phyloP scores from a whole-genome alignment of 306 rosid species.

The Quercus bicolor region DNA sequence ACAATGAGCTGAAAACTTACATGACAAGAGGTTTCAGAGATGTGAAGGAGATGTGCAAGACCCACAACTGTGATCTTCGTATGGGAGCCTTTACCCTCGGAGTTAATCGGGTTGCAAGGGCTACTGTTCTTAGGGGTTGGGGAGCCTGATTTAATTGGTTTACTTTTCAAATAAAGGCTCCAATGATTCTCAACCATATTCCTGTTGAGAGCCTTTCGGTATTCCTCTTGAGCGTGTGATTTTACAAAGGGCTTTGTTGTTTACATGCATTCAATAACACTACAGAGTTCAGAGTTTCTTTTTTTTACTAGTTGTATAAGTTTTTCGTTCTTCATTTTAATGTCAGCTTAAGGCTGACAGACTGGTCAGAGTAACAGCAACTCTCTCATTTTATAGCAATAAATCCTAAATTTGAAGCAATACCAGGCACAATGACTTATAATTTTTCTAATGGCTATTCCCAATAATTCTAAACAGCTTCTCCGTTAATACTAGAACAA shows the following conservation, averaged over 20 bases:
- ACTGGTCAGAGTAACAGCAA: not conserved
- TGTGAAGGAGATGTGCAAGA: conserved; percentile 82
- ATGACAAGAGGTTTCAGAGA: conserved; percentile 83
- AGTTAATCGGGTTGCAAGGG: conserved; percentile 84
- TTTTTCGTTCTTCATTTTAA: not conserved
- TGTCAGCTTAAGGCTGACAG: not conserved
- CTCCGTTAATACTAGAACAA: too few species aligned
- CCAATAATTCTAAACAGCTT: too few species aligned
- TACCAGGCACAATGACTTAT: too few species aligned
- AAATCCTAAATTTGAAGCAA: too few species aligned
- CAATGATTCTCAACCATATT: not conserved
- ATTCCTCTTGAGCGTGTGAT: not conserved
- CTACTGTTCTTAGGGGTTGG: conserved; percentile 92
- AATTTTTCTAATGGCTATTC: too few species aligned
- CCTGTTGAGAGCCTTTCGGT: not conserved
- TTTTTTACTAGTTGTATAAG: not conserved
- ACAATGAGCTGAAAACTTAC: conserved; percentile 60
- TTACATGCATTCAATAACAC: not conserved
- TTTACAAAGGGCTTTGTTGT: not conserved
- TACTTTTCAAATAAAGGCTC: not conserved
- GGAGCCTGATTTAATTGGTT: conserved; percentile 52
- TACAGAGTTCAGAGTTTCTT: not conserved
- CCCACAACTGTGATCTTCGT: conserved; percentile 73
- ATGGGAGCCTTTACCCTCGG: conserved; percentile 96
- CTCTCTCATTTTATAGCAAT: too few species aligned